Evolutionary conservation across 768 basidiomycete genomes (phyloP).

Genomic region (Tylopilus cervinicoccineus): DNA sequence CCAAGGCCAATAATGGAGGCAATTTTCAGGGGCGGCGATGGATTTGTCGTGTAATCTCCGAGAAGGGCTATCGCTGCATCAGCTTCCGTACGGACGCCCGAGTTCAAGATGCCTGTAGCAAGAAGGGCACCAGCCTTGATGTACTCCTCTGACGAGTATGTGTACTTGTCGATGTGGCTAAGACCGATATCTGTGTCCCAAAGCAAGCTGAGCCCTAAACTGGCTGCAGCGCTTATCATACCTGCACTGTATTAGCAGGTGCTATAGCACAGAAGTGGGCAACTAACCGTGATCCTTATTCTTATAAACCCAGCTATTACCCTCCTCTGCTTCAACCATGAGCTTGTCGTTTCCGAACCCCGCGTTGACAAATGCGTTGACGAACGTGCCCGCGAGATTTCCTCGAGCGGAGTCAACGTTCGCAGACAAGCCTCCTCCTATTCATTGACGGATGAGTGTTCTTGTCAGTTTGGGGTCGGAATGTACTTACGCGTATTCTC

Average conservation of each 20-base stretch:
- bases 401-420: constrained; percentile 91
- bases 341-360: constrained; percentile 98
- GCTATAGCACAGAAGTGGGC: neutral
- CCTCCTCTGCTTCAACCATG: constrained; percentile 95
- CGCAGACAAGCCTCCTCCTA: constrained; percentile 63
- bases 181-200: constrained; percentile 97
- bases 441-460: neutral
- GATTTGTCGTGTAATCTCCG: constrained; percentile 85
- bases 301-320: constrained; percentile 99
- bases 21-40: constrained; percentile 77
- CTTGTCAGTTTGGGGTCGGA: neutral
- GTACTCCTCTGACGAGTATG: constrained; percentile 92
- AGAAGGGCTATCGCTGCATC: constrained; percentile 91
- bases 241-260: constrained; percentile 39
- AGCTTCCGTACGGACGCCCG: constrained; percentile 85
- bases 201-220: constrained; percentile 85
- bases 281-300: constrained; percentile 92
- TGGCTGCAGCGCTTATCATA: constrained; percentile 96
- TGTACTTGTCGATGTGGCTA: constrained; percentile 94
- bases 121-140: constrained; percentile 98
- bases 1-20: constrained; percentile 91
- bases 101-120: constrained; percentile 90
- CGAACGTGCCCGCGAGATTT: constrained; percentile 94
- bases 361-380: constrained; percentile 98
- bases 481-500: constrained; percentile 74